Conservation (phyloP, 306 rosid genomes). For the Dicorynia guianensis region DNA sequence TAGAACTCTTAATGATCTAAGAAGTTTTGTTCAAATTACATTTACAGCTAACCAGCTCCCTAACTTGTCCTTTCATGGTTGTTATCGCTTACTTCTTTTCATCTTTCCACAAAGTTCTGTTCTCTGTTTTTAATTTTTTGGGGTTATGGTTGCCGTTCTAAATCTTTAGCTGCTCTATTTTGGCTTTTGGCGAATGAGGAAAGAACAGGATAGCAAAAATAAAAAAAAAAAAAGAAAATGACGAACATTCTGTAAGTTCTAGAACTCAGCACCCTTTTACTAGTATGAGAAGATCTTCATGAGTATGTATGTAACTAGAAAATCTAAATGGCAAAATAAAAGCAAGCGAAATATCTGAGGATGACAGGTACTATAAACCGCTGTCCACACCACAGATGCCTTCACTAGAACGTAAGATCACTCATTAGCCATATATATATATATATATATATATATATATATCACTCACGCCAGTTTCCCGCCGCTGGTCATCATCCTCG, state of each 20-base stretch:
- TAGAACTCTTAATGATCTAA: too few species aligned
- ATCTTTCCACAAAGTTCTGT: neutral
- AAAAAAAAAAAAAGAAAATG: slow-evolving; percentile 8
- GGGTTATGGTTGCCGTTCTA: neutral
- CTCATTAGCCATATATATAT: too few species aligned
- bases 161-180: neutral
- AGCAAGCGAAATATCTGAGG: slow-evolving; percentile 5
- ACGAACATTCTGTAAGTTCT: neutral
- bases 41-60: neutral
- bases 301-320: slow-evolving; percentile 6
- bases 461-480: slow-evolving; percentile 42
- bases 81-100: neutral
- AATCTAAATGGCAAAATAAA: neutral
- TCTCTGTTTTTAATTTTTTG: neutral
- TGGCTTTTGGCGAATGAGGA: neutral
- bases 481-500: slow-evolving; percentile 66
- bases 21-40: too few species aligned
- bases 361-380: slow-evolving; percentile 22
- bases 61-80: neutral
- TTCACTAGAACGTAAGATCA: too few species aligned
- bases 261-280: slow-evolving; percentile 4
- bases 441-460: neutral
- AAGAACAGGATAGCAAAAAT: neutral
- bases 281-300: neutral
- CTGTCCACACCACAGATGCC: too few species aligned